A percentile compares a stretch with the other conserved stretches of the same genome.
phyloP scores from a whole-genome alignment of 345 rosid genomes.

The Lagerstroemia speciosa region DNA sequence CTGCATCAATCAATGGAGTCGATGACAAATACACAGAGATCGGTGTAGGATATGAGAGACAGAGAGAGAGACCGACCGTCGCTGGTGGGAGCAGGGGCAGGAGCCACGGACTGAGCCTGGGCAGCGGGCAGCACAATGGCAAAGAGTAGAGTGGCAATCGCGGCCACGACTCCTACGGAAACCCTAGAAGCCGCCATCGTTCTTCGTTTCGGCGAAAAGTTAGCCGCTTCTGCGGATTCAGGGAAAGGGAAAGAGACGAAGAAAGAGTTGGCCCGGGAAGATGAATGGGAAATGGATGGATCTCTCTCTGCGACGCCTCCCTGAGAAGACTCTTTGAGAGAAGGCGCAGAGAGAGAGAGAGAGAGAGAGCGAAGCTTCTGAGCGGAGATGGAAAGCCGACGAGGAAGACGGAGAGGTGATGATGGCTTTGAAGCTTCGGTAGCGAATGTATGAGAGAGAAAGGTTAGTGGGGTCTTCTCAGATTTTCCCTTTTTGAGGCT shows the following conservation, averaged over 20 bases:
- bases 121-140: slow-evolving; percentile 36
- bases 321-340: not conserved
- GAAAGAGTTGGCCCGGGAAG: not conserved
- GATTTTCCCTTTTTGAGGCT: too few species aligned
- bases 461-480: too few species aligned
- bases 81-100: slow-evolving; percentile 79
- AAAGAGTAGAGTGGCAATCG: slow-evolving; percentile 25
- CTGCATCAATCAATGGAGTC: too few species aligned
- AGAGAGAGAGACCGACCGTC: slow-evolving; percentile 40
- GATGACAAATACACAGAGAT: not conserved
- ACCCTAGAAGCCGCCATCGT: slow-evolving; percentile 46
- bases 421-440: not conserved
- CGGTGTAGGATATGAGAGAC: not conserved
- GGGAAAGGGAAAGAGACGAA: not conserved
- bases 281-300: not conserved
- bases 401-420: not conserved
- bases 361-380: not conserved
- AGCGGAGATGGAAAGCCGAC: not conserved
- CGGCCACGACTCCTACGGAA: slow-evolving; percentile 24
- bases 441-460: too few species aligned
- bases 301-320: slow-evolving; percentile 15
- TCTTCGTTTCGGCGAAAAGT: not conserved
- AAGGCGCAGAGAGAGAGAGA: slow-evolving; percentile 9
- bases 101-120: slow-evolving; percentile 49
- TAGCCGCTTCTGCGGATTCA: not conserved